A percentile compares a stretch with the other conserved stretches of the same genome.
Conservation (phyloP, 2,329 filamentous ascomycete genomes). For the Calycina marina region DNA sequence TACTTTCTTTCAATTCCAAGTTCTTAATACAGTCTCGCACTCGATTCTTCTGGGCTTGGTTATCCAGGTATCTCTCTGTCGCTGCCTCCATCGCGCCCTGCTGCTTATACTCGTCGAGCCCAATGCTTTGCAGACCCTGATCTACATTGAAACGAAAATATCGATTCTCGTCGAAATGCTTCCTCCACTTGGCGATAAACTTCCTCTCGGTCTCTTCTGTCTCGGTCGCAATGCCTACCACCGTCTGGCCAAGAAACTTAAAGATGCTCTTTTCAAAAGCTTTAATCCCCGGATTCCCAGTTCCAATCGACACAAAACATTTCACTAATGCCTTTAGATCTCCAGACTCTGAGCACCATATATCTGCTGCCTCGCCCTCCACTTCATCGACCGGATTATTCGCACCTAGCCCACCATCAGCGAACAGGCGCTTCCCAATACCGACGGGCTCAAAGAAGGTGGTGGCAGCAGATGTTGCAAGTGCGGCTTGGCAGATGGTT, state of each 20-base stretch:
- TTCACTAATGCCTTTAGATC: conserved; percentile 20
- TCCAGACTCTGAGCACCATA: conserved; percentile 19
- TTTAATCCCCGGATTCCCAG: conserved; percentile 15
- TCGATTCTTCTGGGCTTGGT: conserved; percentile 8
- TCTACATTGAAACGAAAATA: conserved; percentile 24
- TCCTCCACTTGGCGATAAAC: conserved; percentile 16
- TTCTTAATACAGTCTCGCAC: conserved; percentile 16
- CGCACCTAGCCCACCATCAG: conserved; percentile 18
- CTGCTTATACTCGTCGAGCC: conserved; percentile 15
- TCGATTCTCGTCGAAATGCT: conserved; percentile 17
- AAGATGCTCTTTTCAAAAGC: conserved; percentile 9
- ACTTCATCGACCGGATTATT: conserved; percentile 22
- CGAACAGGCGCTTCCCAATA: conserved; percentile 17
- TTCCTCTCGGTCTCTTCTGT: conserved; percentile 20
- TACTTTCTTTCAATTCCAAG: conserved; percentile 12
- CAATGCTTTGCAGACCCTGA: conserved; percentile 20
- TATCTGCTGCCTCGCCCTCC: conserved; percentile 16
- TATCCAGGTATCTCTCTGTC: conserved; percentile 16
- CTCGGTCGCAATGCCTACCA: conserved; percentile 18
- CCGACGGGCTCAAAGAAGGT: conserved; percentile 19
- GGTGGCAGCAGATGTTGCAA: conserved; percentile 21
- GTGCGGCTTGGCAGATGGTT: conserved; percentile 21
- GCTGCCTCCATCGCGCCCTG: conserved; percentile 13
- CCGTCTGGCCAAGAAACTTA: conserved; percentile 13
- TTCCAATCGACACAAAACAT: conserved; percentile 22